These are phyloP conservation scores for Marsdenia floribunda DNA, from an alignment of 257 asterid genomes.

Conservation along the genomic window DNA sequence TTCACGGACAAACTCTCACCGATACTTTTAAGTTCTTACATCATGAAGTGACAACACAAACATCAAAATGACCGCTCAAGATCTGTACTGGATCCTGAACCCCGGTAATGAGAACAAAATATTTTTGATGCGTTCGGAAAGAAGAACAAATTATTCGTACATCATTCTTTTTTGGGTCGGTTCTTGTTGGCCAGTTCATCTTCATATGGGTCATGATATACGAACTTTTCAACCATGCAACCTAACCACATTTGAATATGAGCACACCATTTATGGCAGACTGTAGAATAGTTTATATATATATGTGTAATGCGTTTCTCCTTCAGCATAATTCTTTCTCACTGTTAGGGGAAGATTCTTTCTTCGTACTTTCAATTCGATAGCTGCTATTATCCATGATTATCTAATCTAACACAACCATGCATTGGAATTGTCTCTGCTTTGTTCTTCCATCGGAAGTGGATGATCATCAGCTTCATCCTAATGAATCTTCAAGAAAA, in stretches of 20 bases:
- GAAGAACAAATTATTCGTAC: not conserved
- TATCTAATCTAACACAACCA: conserved; percentile 14
- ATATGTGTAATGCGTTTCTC: not conserved
- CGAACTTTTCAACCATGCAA: conserved; percentile 44
- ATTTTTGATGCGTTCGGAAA: not conserved
- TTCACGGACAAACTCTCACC: not conserved
- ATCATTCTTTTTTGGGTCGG: conserved; percentile 22
- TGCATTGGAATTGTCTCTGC: conserved; percentile 64
- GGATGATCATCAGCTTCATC: conserved; percentile 21
- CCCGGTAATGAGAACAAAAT: not conserved
- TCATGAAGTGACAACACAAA: not conserved
- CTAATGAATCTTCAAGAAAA: conserved; percentile 15
- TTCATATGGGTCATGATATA: conserved; percentile 6
- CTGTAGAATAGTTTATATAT: not conserved
- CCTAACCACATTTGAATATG: conserved; percentile 42
- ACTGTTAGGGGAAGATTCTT: not conserved
- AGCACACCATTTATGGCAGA: conserved; percentile 7
- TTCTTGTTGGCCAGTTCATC: conserved; percentile 46
- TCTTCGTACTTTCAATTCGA: not conserved
- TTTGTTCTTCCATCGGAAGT: conserved; percentile 53
- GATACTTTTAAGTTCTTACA: not conserved
- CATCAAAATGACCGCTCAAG: not conserved
- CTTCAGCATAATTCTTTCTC: not conserved
- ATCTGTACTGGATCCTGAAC: not conserved
- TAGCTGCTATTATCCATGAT: conserved; percentile 1